Evolutionary conservation across 495 filamentous ascomycete genomes (phyloP).

Genomic region (Margaritispora aquatica): DNA sequence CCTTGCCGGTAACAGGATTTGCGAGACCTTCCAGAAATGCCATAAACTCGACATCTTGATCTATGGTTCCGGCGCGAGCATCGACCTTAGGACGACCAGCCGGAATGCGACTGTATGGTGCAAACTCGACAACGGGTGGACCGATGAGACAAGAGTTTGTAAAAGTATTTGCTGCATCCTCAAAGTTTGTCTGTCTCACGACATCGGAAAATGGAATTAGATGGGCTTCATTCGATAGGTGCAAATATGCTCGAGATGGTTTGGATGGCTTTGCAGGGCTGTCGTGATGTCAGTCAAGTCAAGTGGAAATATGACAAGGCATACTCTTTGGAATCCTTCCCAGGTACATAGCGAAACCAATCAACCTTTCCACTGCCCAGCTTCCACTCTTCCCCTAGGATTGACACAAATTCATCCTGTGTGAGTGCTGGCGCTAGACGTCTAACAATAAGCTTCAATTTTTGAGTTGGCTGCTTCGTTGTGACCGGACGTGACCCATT

Average conservation of each 20-base stretch:
- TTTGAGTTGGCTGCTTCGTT: slow-evolving; percentile 52
- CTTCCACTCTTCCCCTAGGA: slow-evolving; percentile 81
- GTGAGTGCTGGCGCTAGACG: slow-evolving; percentile 83
- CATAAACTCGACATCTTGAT: slow-evolving; percentile 93
- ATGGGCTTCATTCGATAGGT: slow-evolving; percentile 56
- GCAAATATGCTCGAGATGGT: slow-evolving; percentile 74
- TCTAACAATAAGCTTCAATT: slow-evolving; percentile 80
- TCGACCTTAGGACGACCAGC: slow-evolving; percentile 66
- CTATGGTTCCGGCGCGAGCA: slow-evolving; percentile 86
- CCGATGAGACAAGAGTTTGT: slow-evolving; percentile 63
- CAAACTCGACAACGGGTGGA: slow-evolving; percentile 72
- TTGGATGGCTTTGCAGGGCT: slow-evolving; percentile 73
- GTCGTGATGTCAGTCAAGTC: not conserved
- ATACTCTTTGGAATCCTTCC: slow-evolving; percentile 87
- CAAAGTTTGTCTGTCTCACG: slow-evolving; percentile 58
- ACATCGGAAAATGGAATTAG: slow-evolving; percentile 55
- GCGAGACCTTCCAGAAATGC: slow-evolving; percentile 83
- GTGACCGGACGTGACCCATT: slow-evolving; percentile 44
- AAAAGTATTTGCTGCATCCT: slow-evolving; percentile 65
- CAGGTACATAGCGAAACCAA: slow-evolving; percentile 70
- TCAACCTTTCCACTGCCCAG: slow-evolving; percentile 72
- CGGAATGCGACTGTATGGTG: slow-evolving; percentile 75
- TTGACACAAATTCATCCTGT: slow-evolving; percentile 65
- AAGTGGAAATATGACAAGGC: slow-evolving; percentile 17
- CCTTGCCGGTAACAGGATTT: slow-evolving; percentile 55